Evolutionary conservation across 2,329 filamentous ascomycete species (phyloP).

Genomic region (Phyllosticta ampelicida): DNA sequence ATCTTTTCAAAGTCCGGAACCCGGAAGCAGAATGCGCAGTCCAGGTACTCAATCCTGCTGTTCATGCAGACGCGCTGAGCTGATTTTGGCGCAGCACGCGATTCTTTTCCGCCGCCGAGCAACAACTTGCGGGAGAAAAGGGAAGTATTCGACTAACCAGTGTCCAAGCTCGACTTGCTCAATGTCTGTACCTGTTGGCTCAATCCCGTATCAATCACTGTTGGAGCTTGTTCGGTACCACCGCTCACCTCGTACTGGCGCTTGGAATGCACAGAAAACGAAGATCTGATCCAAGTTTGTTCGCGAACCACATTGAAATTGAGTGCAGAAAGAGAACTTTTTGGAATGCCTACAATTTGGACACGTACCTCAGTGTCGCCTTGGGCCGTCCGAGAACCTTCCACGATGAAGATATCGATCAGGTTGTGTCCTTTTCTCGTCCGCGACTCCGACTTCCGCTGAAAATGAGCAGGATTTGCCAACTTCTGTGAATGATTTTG

Average conservation of each 20-base stretch:
- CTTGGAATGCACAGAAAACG: constrained; percentile 21
- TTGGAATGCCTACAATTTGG: constrained; percentile 52
- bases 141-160: constrained; percentile 45
- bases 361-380: constrained; percentile 53
- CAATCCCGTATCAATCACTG: constrained; percentile 51
- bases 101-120: constrained; percentile 36
- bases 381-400: constrained; percentile 50
- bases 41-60: background rate
- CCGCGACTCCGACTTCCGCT: constrained; percentile 28
- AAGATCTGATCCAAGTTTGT: constrained; percentile 10
- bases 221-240: constrained; percentile 50
- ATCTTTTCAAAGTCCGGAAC: background rate
- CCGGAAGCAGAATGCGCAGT: constrained; percentile 1
- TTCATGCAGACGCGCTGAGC: background rate
- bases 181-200: constrained; percentile 49
- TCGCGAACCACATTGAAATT: constrained; percentile 34
- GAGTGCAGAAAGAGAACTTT: constrained; percentile 51
- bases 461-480: constrained; percentile 23
- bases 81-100: constrained; percentile 28
- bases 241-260: constrained; percentile 41
- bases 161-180: constrained; percentile 47
- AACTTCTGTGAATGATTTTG: constrained; percentile 25
- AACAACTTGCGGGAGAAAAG: constrained; percentile 38
- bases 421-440: constrained; percentile 28
- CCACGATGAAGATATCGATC: constrained; percentile 54